Evolutionary conservation across 139 green algal species (phyloP).

Genomic region (Chlamydomonas sphaeroides): DNA sequence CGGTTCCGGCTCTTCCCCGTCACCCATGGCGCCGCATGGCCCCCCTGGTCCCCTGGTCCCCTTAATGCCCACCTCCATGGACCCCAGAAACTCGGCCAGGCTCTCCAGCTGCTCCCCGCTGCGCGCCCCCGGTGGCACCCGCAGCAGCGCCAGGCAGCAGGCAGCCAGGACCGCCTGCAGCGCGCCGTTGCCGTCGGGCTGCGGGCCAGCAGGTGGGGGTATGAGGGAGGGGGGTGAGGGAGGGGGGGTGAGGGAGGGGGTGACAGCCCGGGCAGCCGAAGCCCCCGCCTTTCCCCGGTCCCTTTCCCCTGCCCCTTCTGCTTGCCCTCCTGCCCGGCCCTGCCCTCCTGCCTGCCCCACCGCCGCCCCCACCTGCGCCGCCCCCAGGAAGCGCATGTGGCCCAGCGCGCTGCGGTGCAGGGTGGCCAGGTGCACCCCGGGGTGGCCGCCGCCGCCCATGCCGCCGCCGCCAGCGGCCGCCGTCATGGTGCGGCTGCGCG

Average conservation of each 20-base stretch:
- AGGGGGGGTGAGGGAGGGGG: not conserved
- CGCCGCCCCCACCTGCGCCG: too few species aligned
- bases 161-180: conserved; percentile 45
- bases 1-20: too few species aligned
- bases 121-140: conserved; percentile 14
- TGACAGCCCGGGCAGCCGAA: too few species aligned
- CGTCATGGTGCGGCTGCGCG: not conserved
- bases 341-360: too few species aligned
- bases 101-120: conserved; percentile 40
- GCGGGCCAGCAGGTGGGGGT: not conserved
- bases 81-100: conserved; percentile 41
- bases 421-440: conserved; percentile 14
- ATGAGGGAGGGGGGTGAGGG: not conserved
- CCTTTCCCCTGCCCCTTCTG: too few species aligned
- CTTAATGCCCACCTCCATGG: conserved; percentile 42
- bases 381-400: conserved; percentile 9
- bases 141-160: conserved; percentile 39
- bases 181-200: not conserved
- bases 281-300: too few species aligned
- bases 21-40: too few species aligned
- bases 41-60: too few species aligned
- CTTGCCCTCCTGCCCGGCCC: too few species aligned
- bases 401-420: conserved; percentile 12
- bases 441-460: not conserved
- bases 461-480: not conserved